Evolutionary conservation across 2,329 filamentous ascomycete species (phyloP), one percentile per base, ranked within the genome.

Genomic region (Boeremia lycopersici): DNA sequence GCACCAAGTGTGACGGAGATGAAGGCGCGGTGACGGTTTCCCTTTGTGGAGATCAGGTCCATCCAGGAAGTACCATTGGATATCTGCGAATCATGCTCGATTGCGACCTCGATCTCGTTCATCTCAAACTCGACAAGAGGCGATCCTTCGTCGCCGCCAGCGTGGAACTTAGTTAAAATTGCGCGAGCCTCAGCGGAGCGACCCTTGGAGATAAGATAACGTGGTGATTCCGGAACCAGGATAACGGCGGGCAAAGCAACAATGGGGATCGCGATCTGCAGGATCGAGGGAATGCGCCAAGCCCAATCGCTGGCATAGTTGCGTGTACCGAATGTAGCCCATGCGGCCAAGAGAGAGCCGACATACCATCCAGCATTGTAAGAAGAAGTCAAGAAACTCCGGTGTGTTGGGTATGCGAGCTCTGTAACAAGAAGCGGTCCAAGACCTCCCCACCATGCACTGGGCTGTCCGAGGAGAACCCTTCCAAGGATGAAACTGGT

Each of bases 271-370:
- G 38, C 38, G 10, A 6, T 13, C 9, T 41, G 38, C 13, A 41
- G 13, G 2, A 41, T 12, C 3, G 38, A 29, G 13, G 23, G 79
- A 2, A 79, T 69, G 25, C 78, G 68, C 77, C 78, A 81, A 4
- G 75, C 69, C 76, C 75, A 77, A 10, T 55, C 48, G 19, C 12
- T 36, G 11, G 7, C 6, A 53, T 77, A 74, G 23, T 61, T 59
- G n/a, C 72, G 74, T 5, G 80, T 82, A n/a, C 78, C 77, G 39
- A 81, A 76, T 2, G 77, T 78, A 12, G 80, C 74, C 30, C 74
- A 75, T 0, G 79, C 78, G 0, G 80, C 40, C 4, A 56, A 11
- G 5, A 38, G 31, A 2, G 35, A 34, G 11, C 43, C 43, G 12
- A 53, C 43, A 44, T 76, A 76, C 65, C 68, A 76, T 3, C 68